These are phyloP conservation scores for Sonneratia alba DNA, from an alignment of 345 rosid species.

Conservation along the genomic window DNA sequence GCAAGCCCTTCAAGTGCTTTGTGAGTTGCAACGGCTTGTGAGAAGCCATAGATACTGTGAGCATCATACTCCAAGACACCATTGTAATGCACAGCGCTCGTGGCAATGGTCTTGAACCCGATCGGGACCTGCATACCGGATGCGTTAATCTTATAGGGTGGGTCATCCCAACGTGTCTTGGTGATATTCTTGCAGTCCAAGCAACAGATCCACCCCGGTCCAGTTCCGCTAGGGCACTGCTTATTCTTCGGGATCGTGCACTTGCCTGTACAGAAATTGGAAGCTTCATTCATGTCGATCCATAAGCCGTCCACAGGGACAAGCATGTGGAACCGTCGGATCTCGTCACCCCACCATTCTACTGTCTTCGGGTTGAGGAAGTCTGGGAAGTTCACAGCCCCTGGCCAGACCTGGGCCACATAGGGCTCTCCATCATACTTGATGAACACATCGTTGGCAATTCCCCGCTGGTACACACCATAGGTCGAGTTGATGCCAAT, in stretches of 20 bases:
- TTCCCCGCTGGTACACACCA: conserved; percentile 69
- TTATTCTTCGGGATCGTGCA: conserved; percentile 61
- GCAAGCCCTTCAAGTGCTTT: conserved; percentile 60
- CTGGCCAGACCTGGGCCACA: conserved; percentile 98
- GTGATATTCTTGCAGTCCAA: conserved; percentile 96
- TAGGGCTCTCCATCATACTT: conserved; percentile 77
- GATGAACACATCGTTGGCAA: conserved; percentile 80
- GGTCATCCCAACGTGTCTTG: conserved; percentile 79
- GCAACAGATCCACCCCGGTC: conserved; percentile 96
- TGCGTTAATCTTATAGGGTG: conserved; percentile 94
- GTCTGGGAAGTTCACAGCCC: conserved; percentile 90
- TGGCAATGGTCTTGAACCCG: conserved; percentile 90
- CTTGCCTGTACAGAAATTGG: conserved; percentile 76
- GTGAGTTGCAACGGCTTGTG: conserved; percentile 83
- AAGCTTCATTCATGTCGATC: conserved; percentile 98
- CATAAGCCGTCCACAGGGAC: conserved; percentile 87
- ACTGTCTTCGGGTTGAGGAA: conserved; percentile 91
- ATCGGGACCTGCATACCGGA: conserved; percentile 60
- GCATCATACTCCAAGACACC: conserved; percentile 90
- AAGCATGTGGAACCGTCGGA: conserved; percentile 77
- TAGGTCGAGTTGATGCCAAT: conserved; percentile 67
- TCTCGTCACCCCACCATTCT: conserved; percentile 87
- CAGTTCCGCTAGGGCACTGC: conserved; percentile 65
- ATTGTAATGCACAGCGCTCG: conserved; percentile 87
- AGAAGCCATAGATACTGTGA: conserved; percentile 85